Evolutionary conservation across 2,329 filamentous ascomycete genomes (phyloP).

Genomic region (Sordariomycetes sp.): DNA sequence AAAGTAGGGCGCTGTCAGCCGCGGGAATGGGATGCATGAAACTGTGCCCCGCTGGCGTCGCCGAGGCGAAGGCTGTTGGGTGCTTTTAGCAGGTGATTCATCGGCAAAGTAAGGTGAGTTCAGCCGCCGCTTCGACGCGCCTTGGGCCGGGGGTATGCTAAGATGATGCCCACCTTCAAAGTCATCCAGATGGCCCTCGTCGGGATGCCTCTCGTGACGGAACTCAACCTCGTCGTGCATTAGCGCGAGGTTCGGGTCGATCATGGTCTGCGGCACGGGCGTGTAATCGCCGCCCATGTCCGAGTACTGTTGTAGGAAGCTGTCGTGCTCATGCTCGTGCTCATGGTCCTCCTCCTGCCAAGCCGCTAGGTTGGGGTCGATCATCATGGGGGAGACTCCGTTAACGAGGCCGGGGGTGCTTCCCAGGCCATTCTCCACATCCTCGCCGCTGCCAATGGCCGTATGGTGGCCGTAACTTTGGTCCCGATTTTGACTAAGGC

Average conservation of each 20-base stretch:
- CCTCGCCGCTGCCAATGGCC: not conserved
- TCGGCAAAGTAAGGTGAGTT: constrained; percentile 20
- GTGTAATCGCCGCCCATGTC: constrained; percentile 4
- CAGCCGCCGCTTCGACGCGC: constrained; percentile 1
- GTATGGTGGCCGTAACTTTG: not conserved
- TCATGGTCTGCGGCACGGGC: not conserved
- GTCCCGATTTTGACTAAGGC: not conserved
- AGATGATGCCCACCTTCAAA: constrained; percentile 1
- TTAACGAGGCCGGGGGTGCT: not conserved
- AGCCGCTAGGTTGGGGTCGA: constrained; percentile 1
- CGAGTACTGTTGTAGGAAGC: constrained; percentile 4
- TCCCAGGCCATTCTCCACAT: not conserved
- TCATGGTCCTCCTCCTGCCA: constrained; percentile 1
- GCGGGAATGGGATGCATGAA: constrained; percentile 51
- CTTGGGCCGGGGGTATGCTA: constrained; percentile 1
- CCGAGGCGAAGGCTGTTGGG: constrained; percentile 10
- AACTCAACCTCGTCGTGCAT: constrained; percentile 1
- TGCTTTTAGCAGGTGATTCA: constrained; percentile 6
- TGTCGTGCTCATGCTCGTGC: constrained; percentile 4
- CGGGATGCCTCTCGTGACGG: constrained; percentile 1
- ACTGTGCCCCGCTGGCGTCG: constrained; percentile 29
- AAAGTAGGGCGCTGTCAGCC: constrained; percentile 48
- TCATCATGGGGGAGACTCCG: constrained; percentile 2
- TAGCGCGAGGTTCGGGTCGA: constrained; percentile 2
- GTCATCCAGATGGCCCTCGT: constrained; percentile 2